These are phyloP conservation scores for Porogramme epimiltina DNA, from an alignment of 1,284 basidiomycete genomes.

Conservation along the genomic window DNA sequence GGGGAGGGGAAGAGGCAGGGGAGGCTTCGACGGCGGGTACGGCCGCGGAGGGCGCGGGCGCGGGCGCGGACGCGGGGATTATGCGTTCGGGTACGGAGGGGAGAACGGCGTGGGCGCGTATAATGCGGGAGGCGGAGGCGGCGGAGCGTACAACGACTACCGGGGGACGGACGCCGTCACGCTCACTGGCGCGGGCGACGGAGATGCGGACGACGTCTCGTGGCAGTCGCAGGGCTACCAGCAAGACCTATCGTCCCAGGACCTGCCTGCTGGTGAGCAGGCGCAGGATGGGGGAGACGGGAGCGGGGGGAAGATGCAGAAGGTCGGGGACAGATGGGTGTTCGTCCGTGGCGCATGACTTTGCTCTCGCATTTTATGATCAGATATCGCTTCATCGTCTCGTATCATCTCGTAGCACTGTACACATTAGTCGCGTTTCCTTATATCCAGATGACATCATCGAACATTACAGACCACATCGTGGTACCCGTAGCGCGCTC, in stretches of 20 bases:
- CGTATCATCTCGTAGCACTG: not conserved
- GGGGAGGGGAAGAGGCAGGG: conserved; percentile 37
- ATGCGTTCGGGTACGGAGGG: conserved; percentile 22
- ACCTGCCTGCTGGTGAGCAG: not conserved
- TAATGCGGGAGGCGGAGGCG: conserved; percentile 21
- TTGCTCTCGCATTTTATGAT: not conserved
- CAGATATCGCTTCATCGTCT: not conserved
- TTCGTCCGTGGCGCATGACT: conserved; percentile 47
- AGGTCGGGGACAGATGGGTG: conserved; percentile 71
- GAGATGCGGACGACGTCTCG: conserved; percentile 10
- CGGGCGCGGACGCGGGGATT: conserved; percentile 25
- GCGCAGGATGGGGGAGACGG: conserved; percentile 25
- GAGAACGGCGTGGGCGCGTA: conserved; percentile 38
- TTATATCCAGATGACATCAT: not conserved
- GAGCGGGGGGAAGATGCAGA: conserved; percentile 62
- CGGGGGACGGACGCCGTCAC: conserved; percentile 54
- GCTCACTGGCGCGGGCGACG: conserved; percentile 45
- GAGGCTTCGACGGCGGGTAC: not conserved
- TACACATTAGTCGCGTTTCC: not conserved
- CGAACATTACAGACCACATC: not conserved
- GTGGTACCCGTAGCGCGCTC: not conserved
- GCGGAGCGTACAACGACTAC: conserved; percentile 21
- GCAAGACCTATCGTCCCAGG: not conserved
- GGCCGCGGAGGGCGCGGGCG: conserved; percentile 18
- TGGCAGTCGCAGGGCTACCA: not conserved